Evolutionary conservation across 2,329 filamentous ascomycete genomes (phyloP), one percentile per base, ranked within the genome.

Genomic region (Hymenoscyphus salicellus): DNA sequence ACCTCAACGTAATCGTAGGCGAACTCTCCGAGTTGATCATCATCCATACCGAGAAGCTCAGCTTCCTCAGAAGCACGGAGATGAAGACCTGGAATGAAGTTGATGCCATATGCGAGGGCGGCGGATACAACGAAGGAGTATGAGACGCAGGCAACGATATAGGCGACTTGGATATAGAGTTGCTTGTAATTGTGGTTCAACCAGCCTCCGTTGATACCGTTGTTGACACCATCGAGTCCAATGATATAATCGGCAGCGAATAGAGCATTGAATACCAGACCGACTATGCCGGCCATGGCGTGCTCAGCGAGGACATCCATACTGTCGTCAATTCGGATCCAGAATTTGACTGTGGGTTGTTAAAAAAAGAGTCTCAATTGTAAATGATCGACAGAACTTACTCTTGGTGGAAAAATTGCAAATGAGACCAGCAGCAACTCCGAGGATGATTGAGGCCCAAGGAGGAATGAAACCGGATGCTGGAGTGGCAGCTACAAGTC

Each of bases 1-100:
- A 94, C 90, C 83, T 95, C 91, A 70, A 95, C 91, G 77, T 94
- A 95, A 77, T 95, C 91, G 81, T 94, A 94, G 14, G 91, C 91
- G 75, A 94, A 95, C 79, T 95, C 91, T 78, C 91, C 91, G 72
- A 94, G 90, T 80, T 95, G 91, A 79, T 94, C 91, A 75, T 94
- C 91, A 74, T 95, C 91, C 90, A 94, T 93, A 71, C 91, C 91
- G 63, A 94, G 86, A 14, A 94, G 86, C 78, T 95, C 91, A 28
- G 91, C 91, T 78, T 93, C 89, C 74, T 93, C 90, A 30, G 86
- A 89, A 8, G 91, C 90, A 64, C 91, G 90, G 56, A 95, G 89
- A 76, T 92, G 86, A 23, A 95, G 84, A 57, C 91, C 91, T 30
- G 91, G 91, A 26, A 93, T 82, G 68, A 87, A 76, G 79, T 95